These are phyloP conservation scores for Trichopus zeylanicus DNA, from an alignment of 116 monocot genomes.

Conservation along the genomic window DNA sequence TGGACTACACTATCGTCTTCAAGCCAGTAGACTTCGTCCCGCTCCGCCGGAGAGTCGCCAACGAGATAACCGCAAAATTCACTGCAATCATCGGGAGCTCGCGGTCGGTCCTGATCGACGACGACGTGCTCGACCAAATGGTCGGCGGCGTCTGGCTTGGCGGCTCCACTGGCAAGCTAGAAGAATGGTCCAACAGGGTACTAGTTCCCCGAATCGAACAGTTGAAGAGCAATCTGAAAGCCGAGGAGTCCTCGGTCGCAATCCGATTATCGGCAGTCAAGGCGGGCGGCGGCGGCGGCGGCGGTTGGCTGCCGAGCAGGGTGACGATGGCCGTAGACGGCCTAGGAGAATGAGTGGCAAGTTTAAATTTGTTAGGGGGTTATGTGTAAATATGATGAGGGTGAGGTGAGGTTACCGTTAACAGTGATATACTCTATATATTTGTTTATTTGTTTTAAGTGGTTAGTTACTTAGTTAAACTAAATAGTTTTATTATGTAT, in stretches of 20 bases:
- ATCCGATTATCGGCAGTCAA: slow-evolving; percentile 22
- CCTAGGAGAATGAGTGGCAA: not conserved
- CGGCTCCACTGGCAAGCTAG: slow-evolving; percentile 13
- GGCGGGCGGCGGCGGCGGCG: not conserved
- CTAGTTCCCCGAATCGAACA: slow-evolving; percentile 29
- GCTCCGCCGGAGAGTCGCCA: slow-evolving; percentile 14
- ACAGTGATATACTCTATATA: too few species aligned
- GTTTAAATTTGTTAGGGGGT: not conserved
- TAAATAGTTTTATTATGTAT: too few species aligned
- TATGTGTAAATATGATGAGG: slow-evolving; percentile 25
- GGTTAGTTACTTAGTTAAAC: too few species aligned
- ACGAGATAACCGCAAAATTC: slow-evolving; percentile 20
- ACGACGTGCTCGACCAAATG: slow-evolving; percentile 24
- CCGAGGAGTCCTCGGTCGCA: not conserved
- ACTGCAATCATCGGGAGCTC: slow-evolving; percentile 8
- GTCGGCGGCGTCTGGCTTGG: slow-evolving; percentile 40
- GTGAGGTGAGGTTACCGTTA: too few species aligned
- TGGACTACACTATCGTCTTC: slow-evolving; percentile 28
- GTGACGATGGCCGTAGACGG: slow-evolving; percentile 17
- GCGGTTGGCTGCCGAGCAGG: slow-evolving; percentile 18
- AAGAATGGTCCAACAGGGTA: slow-evolving; percentile 46
- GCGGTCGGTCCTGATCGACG: slow-evolving; percentile 6
- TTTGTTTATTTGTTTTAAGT: too few species aligned
- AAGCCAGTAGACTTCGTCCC: slow-evolving; percentile 34
- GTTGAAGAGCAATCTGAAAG: slow-evolving; percentile 18